phyloP scores from a whole-genome alignment of 192 early-diverging fungal genomes.

The Pilobolus umbonatus region DNA sequence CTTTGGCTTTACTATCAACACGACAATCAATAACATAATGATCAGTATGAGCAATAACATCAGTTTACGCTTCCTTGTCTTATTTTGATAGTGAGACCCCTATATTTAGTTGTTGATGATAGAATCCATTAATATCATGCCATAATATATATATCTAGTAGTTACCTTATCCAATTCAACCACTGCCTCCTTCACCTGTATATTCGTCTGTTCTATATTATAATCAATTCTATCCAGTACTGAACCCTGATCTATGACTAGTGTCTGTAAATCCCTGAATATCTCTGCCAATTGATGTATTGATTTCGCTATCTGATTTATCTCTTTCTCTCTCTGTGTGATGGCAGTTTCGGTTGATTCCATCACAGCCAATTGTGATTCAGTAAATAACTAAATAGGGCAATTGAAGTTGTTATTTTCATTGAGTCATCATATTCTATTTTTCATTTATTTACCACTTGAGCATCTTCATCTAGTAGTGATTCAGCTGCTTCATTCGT shows the following conservation, averaged over 20 bases:
- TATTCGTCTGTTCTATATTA: conserved; percentile 84
- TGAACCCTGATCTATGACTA: conserved; percentile 98
- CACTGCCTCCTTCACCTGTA: conserved; percentile 79
- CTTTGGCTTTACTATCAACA: conserved; percentile 68
- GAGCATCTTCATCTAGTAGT: conserved; percentile 33
- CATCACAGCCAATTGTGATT: conserved; percentile 73
- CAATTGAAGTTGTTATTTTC: neutral
- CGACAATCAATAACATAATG: conserved; percentile 73
- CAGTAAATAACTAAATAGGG: conserved; percentile 68
- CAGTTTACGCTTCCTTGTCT: conserved; percentile 73
- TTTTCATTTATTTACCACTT: conserved; percentile 27
- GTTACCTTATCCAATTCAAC: conserved; percentile 74
- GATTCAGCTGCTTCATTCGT: conserved; percentile 30
- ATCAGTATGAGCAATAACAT: conserved; percentile 76
- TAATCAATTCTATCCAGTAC: conserved; percentile 96
- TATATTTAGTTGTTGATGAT: conserved; percentile 19
- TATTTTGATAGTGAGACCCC: conserved; percentile 81
- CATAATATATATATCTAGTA: neutral
- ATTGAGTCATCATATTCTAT: neutral
- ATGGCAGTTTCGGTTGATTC: conserved; percentile 75
- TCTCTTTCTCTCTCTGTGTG: conserved; percentile 83
- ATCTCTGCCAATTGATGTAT: conserved; percentile 86
- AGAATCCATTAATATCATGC: too few species aligned
- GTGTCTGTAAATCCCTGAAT: conserved; percentile 88
- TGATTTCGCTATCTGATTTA: conserved; percentile 89